Base-by-base conservation (phyloP, 129 eudicot genomes). In the Tanacetum coccineum region DNA sequence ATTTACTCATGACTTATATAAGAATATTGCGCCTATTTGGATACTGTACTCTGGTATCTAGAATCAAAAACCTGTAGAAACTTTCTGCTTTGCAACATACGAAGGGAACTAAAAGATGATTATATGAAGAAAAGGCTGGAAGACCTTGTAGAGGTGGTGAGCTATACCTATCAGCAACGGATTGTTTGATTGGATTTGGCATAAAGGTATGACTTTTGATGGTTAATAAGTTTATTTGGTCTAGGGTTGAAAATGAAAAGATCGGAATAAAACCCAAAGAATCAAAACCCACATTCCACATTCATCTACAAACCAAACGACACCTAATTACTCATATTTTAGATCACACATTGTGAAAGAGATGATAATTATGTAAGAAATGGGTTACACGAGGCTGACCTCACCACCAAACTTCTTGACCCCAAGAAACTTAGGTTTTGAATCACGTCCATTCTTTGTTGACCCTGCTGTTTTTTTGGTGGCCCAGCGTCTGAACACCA, bases 401-500 rank as follows among this genome's bases (percentile, higher is more conserved):
- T 93, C 98, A 40, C 98, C 98, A 28, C 98, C 98, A 51, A 88
- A 93, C 82, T 93, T 93, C 79, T 93, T 93, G 15, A 93, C 90
- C 1, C 98, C 98, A 54, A 93, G 98, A 79, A 62, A 51, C 76
- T 88, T 93, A 21, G 98, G 98, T 17, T 88, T 79, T 2, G 98
- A 93, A 61, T 93, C 96, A 6, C 98, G 87, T 2, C 98, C 98
- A 70, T 93, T 93, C 68, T 93, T 93, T 4, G 96, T 81, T 39
- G 98, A 93, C 44, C 98, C 98, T 4, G 95, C 96, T 36, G 98
- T 80, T 80, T 88, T 92, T 61, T 92, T 88, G 60, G 95, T 79
- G 74, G 98, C 98, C 98, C 98, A 88, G 12, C 98, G 88, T 75
- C 91, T 84, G 67, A 92, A 83, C 45, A 80, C 77, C 81, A 86